Percentiles rank a stretch among this genome's conserved stretches.
Conservation (phyloP, 257 asterid species). For the Salvia hispanica region DNA sequence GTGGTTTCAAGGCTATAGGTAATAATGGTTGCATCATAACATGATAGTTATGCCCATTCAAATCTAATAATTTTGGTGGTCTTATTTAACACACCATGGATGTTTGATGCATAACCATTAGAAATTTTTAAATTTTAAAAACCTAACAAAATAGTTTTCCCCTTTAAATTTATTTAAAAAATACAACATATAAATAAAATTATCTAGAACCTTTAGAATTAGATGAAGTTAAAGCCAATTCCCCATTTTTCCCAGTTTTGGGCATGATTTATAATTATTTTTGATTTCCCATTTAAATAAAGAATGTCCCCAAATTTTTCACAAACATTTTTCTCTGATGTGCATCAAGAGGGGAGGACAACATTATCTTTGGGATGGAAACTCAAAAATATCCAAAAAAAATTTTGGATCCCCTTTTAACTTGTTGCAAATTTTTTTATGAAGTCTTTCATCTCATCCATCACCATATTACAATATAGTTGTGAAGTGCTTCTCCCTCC, state of each 20-base stretch:
- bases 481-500: background rate
- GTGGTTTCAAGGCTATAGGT: too few relatives aligned
- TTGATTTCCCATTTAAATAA: too few relatives aligned
- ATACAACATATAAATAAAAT: too few relatives aligned
- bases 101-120: background rate
- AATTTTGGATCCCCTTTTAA: background rate
- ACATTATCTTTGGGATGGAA: background rate
- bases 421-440: too few relatives aligned
- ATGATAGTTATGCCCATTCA: too few relatives aligned
- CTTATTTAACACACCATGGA: background rate
- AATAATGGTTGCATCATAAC: too few relatives aligned
- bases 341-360: too few relatives aligned
- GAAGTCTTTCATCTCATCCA: background rate
- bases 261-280: background rate
- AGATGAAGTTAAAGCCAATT: background rate
- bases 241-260: background rate
- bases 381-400: background rate
- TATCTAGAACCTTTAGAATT: background rate
- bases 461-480: background rate
- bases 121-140: background rate
- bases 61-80: background rate
- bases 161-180: too few relatives aligned
- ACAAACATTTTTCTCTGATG: too few relatives aligned
- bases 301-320: too few relatives aligned
- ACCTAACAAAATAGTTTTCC: background rate